Conservation (phyloP, 306 rosid genomes). For the Pterocarpus macrocarpus region DNA sequence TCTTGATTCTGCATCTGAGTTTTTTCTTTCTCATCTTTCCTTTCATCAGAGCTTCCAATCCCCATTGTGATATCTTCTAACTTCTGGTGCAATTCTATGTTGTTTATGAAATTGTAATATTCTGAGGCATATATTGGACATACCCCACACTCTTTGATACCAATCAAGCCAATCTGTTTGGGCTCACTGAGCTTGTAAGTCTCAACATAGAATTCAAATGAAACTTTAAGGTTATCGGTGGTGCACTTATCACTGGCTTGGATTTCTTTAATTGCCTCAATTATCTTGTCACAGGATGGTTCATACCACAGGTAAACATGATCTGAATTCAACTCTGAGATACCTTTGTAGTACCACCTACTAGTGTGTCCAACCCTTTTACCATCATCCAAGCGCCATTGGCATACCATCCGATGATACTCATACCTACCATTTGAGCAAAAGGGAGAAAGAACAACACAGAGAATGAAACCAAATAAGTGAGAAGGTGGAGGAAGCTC, state of each 20-base stretch:
- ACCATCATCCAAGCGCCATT: constrained; percentile 16
- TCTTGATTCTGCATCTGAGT: constrained; percentile 9
- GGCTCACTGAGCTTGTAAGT: constrained; percentile 12
- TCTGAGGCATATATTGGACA: constrained; percentile 34
- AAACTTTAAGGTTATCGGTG: neutral
- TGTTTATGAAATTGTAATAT: neutral
- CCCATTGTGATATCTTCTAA: neutral
- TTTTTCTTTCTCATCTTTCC: neutral
- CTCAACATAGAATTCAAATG: constrained; percentile 22
- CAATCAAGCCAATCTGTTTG: constrained; percentile 24
- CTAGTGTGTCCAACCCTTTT: neutral
- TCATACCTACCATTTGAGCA: neutral
- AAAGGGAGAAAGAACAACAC: constrained; percentile 25
- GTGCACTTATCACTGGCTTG: neutral
- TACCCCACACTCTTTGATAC: constrained; percentile 34
- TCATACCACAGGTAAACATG: constrained; percentile 43
- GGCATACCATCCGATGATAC: constrained; percentile 5
- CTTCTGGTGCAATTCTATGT: neutral
- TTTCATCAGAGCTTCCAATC: neutral
- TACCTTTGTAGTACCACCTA: neutral
- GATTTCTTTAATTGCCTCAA: neutral
- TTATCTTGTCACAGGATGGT: constrained; percentile 2
- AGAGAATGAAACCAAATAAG: constrained; percentile 32
- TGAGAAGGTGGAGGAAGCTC: neutral
- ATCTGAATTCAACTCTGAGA: constrained; percentile 15